Conservation (phyloP, 2,329 filamentous ascomycete genomes). For the Aspergillus clavatus region DNA sequence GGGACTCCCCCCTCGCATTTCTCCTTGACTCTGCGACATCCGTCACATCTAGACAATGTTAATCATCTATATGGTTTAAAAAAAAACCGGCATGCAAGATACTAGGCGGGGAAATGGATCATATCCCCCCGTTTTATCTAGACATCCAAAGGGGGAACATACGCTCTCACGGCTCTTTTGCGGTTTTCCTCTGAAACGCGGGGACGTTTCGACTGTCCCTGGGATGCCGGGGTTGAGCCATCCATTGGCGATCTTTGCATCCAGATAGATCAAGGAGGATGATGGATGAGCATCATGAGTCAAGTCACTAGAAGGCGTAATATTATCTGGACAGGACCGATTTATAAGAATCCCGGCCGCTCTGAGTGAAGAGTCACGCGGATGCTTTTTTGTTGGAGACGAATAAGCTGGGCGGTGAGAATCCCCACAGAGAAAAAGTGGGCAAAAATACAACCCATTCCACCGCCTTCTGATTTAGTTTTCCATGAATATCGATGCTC, state of each 20-base stretch:
- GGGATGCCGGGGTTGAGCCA: constrained; percentile 22
- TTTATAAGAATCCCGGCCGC: too few species aligned
- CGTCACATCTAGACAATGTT: constrained; percentile 45
- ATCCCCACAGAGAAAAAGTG: too few species aligned
- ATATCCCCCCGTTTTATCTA: too few species aligned
- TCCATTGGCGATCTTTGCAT: constrained; percentile 25
- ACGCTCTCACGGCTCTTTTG: constrained; percentile 40
- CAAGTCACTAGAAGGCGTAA: constrained; percentile 7
- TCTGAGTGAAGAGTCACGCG: too few species aligned
- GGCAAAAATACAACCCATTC: too few species aligned
- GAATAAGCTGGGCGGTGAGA: too few species aligned
- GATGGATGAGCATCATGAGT: constrained; percentile 23
- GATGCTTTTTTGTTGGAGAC: too few species aligned
- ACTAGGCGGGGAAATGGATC: too few species aligned
- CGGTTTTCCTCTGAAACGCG: constrained; percentile 40
- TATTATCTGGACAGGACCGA: too few species aligned
- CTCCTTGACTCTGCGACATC: constrained; percentile 53
- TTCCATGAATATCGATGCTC: too few species aligned
- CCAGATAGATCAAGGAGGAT: constrained; percentile 20
- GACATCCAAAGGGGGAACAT: constrained; percentile 12
- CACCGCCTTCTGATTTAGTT: too few species aligned
- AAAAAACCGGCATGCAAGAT: neutral
- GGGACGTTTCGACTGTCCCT: constrained; percentile 34
- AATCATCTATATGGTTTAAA: neutral
- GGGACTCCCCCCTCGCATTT: constrained; percentile 55